Percentiles rank a stretch among this genome's conserved stretches.
phyloP scores from a whole-genome alignment of 176 grass and related monocot genomes.

The Miscanthus lutarioriparius region DNA sequence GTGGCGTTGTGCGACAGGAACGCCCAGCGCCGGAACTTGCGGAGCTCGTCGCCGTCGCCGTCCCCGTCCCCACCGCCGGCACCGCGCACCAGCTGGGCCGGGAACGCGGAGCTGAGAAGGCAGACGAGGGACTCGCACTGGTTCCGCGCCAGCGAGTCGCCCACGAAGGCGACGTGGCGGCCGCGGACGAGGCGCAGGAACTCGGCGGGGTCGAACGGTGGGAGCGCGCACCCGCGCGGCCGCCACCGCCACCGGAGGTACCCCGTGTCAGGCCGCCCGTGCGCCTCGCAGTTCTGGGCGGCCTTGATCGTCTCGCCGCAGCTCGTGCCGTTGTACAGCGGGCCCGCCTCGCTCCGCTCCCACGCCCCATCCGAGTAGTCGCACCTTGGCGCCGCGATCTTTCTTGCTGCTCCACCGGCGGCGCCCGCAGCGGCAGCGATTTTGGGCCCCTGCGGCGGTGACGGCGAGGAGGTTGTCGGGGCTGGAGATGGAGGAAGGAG shows the following conservation, averaged over 20 bases:
- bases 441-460: background rate
- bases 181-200: constrained; percentile 55
- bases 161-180: constrained; percentile 72
- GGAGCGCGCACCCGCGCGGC: constrained; percentile 53
- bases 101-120: constrained; percentile 50
- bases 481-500: background rate
- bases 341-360: constrained; percentile 35
- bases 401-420: background rate
- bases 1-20: constrained; percentile 59
- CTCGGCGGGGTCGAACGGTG: constrained; percentile 43
- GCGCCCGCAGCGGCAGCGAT: background rate
- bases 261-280: constrained; percentile 66
- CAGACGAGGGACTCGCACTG: constrained; percentile 77
- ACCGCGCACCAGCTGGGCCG: constrained; percentile 35
- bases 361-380: constrained; percentile 62
- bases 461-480: background rate
- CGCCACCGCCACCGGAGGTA: constrained; percentile 79
- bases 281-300: constrained; percentile 64
- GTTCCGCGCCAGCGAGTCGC: constrained; percentile 73
- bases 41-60: constrained; percentile 49
- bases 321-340: constrained; percentile 64
- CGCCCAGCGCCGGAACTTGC: constrained; percentile 79
- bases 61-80: constrained; percentile 25
- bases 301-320: constrained; percentile 70
- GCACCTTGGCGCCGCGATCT: constrained; percentile 17